Evolutionary conservation across 805 yeast species (phyloP), one percentile per base, ranked within the genome.

Genomic region (Saccharomycopsis malanga): DNA sequence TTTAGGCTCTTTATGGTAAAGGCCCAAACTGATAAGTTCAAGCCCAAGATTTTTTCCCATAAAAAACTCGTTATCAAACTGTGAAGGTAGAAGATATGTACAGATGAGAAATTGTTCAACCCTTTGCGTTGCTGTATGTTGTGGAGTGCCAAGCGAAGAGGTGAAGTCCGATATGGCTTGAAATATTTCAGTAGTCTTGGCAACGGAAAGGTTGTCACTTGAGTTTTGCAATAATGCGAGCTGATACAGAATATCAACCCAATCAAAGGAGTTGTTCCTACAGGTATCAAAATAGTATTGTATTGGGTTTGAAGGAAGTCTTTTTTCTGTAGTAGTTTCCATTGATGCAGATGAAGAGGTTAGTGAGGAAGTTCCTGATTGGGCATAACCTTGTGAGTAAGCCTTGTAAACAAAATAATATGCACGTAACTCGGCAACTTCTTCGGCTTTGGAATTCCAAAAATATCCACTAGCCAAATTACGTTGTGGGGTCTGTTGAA

Each of bases 31-130:
- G 20, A 71, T 50, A 20, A 68, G 58, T 52, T 71, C 74, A 21
- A 71, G 63, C 1, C 74, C 74, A 50, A 65, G 66, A 54, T 71
- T 71, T 52, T 69, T 67, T 50, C 70, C 74, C 43, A 70, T 68
- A 21, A 9, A 18, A 4, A 15, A 30, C 3, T 38, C 36, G 6
- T 71, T 60, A 24, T 69, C 62, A 12, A 65, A 63, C 46, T 59
- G 63, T 5, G 73, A 72, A 9, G 45, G 32, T 12, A 48, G 21
- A 20, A 48, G 27, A 22, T 48, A 48, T 6, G 42, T 39, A 15
- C 2, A 66, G 64, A 4, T 72, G 66, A 41, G 36, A n/a, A 32
- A 32, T 7, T n/a, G 9, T 32, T 32, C 36, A 14, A 32, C 17
- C 15, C 6, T 7, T 32, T 32, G 30, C 7, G 7, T n/a, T 32